A percentile compares a stretch with the other conserved stretches of the same genome.
Conservation (phyloP, 2,329 filamentous ascomycete species). For the Apiospora sp. region DNA sequence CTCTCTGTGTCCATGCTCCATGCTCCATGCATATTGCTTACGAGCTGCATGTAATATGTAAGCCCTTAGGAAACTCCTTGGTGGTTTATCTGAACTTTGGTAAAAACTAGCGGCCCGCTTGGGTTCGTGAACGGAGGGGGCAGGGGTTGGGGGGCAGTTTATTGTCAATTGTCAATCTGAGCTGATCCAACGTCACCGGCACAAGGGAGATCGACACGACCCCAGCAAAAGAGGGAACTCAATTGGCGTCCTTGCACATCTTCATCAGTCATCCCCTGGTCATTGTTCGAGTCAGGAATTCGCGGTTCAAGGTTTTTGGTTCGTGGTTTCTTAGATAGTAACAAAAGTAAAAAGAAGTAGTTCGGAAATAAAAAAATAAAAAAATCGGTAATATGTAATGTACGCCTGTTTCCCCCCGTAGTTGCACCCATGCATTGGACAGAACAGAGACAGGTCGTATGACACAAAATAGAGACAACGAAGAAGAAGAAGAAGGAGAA, state of each 20-base stretch:
- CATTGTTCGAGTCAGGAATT: conserved; percentile 3
- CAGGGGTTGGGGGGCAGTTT: not conserved
- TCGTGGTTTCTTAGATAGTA: not conserved
- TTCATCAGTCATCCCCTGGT: not conserved
- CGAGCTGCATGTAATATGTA: too few species aligned
- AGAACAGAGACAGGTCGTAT: not conserved
- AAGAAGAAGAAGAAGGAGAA: not conserved
- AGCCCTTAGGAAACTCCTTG: too few species aligned
- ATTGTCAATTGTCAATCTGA: not conserved
- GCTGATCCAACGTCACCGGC: conserved; percentile 11
- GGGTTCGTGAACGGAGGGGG: not conserved
- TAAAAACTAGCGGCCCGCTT: not conserved
- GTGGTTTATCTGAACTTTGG: too few species aligned
- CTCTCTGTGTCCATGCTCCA: not conserved
- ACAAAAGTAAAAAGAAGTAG: not conserved
- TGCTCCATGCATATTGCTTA: not conserved
- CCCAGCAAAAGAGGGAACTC: conserved; percentile 7
- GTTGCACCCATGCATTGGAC: not conserved
- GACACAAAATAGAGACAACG: not conserved
- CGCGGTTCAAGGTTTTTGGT: not conserved
- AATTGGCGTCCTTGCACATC: not conserved
- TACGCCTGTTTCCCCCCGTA: not conserved
- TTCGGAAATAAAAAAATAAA: not conserved
- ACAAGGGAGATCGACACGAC: conserved; percentile 11
- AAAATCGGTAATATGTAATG: not conserved